phyloP scores from a whole-genome alignment of 148 eudicot species.

The Fagopyrum homotropicum region DNA sequence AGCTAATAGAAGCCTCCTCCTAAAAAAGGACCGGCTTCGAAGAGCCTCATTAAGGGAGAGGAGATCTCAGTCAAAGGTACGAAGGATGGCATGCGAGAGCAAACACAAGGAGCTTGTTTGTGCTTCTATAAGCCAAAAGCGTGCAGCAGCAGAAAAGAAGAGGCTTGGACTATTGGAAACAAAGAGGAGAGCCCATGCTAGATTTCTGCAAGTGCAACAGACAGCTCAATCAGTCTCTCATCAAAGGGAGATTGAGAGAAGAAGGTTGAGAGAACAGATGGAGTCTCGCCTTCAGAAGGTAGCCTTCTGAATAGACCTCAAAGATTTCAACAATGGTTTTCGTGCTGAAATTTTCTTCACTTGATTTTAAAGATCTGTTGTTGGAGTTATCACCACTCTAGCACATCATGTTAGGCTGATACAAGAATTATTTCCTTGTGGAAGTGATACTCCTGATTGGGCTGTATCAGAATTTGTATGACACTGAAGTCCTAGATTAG shows the following conservation, averaged over 20 bases:
- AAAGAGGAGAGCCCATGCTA: slow-evolving; percentile 14
- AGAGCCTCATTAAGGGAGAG: slow-evolving; percentile 13
- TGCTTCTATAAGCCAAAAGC: slow-evolving; percentile 10
- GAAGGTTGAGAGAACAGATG: slow-evolving; percentile 12
- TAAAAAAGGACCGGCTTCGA: slow-evolving; percentile 8
- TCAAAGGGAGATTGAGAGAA: slow-evolving; percentile 11
- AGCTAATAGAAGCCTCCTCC: slow-evolving; percentile 9
- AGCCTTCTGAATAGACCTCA: neutral
- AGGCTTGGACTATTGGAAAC: slow-evolving; percentile 8
- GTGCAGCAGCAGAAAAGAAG: slow-evolving; percentile 14
- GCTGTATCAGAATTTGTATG: neutral
- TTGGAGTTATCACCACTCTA: neutral
- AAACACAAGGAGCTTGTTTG: slow-evolving; percentile 13
- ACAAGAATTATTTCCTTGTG: neutral
- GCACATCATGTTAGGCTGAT: neutral
- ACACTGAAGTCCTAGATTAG: neutral
- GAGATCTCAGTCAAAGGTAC: slow-evolving; percentile 9
- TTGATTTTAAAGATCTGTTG: neutral
- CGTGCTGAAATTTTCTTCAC: neutral
- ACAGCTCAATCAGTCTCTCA: slow-evolving; percentile 8
- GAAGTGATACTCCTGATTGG: neutral
- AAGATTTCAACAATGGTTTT: neutral
- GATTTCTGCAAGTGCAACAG: slow-evolving; percentile 6
- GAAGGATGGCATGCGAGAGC: slow-evolving; percentile 11
- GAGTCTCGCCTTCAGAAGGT: slow-evolving; percentile 10